Evolutionary conservation across 495 filamentous ascomycete genomes (phyloP), one percentile per base, ranked within the genome.

Genomic region (Penicillium egyptiacum): DNA sequence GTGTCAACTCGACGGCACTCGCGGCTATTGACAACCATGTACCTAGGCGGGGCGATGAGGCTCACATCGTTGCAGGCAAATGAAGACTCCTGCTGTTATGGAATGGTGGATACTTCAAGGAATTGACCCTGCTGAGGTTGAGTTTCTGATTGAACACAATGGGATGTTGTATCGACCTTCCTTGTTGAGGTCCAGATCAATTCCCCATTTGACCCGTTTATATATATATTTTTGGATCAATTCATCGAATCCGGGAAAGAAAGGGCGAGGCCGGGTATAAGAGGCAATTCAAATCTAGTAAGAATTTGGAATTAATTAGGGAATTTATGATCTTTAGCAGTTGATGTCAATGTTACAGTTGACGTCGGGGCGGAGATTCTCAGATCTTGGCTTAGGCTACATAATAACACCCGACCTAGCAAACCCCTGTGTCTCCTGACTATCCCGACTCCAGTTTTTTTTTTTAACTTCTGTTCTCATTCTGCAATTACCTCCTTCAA

Each of bases 341-440:
- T 39, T n/a, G n/a, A 39, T 39, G 35, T 39, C n/a, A 39, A 39
- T 17, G 35, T 39, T 39, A 17, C 12, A 39, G n/a, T n/a, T n/a
- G 5, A 30, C 19, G 30, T 48, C 45, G 26, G 26, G 9, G 26
- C 26, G 16, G 20, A 22, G 41, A 22, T 30, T 30, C 44, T 31
- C 3, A 33, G 45, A 48, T 48, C n/a, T 48, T 48, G 45, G n/a
- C 45, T 17, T 48, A 48, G 45, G 45, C 45, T 48, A 48, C 45
- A 12, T 33, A 17, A 48, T 48, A 48, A 48, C 17, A 48, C 16
- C n/a, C 28, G 45, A 23, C 42, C 17, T 12, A 43, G 12, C 45
- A 48, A 28, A 11, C 52, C 41, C 28, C 39, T 53, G n/a, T 53
- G 14, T 55, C 50, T 55, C 55, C 40, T 10, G 31, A 53, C 52